Conservation (phyloP, 768 basidiomycete genomes). For the Suillus luteus region DNA sequence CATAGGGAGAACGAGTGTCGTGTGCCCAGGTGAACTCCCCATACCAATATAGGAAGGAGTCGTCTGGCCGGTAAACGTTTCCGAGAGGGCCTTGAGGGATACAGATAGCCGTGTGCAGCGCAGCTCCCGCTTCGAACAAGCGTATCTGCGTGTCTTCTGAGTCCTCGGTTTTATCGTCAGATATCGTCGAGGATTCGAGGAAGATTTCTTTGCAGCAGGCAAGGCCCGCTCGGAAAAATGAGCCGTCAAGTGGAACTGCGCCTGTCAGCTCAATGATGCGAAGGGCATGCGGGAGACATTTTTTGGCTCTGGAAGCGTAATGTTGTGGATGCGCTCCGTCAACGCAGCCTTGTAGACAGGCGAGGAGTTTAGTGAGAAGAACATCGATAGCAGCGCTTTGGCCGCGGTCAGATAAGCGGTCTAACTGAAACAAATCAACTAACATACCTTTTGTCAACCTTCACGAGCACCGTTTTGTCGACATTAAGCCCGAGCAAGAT, state of each 20-base stretch:
- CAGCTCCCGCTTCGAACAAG: conserved; percentile 7
- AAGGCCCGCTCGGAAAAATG: conserved; percentile 9
- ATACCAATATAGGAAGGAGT: conserved; percentile 10
- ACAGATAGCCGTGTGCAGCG: neutral
- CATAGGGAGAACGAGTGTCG: neutral
- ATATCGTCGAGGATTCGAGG: neutral
- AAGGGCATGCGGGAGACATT: conserved; percentile 7
- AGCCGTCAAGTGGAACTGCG: conserved; percentile 4
- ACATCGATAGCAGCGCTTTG: conserved; percentile 6
- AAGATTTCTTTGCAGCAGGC: conserved; percentile 10
- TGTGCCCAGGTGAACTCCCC: conserved; percentile 6
- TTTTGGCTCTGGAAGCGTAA: conserved; percentile 7
- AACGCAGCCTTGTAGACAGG: conserved; percentile 2
- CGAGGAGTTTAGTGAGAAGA: neutral
- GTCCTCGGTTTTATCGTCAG: neutral
- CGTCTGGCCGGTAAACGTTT: conserved; percentile 3
- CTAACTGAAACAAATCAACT: neutral
- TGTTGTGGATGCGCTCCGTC: conserved; percentile 8
- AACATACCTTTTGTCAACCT: conserved; percentile 16
- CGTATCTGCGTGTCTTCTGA: conserved; percentile 1
- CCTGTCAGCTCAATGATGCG: conserved; percentile 6
- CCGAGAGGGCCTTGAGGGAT: conserved; percentile 5
- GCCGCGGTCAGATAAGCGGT: neutral
- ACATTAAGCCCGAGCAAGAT: conserved; percentile 12
- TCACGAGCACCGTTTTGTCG: conserved; percentile 12